These are phyloP conservation scores for Exophiala aquamarina DNA, from an alignment of 2,329 filamentous ascomycete genomes.

Conservation along the genomic window DNA sequence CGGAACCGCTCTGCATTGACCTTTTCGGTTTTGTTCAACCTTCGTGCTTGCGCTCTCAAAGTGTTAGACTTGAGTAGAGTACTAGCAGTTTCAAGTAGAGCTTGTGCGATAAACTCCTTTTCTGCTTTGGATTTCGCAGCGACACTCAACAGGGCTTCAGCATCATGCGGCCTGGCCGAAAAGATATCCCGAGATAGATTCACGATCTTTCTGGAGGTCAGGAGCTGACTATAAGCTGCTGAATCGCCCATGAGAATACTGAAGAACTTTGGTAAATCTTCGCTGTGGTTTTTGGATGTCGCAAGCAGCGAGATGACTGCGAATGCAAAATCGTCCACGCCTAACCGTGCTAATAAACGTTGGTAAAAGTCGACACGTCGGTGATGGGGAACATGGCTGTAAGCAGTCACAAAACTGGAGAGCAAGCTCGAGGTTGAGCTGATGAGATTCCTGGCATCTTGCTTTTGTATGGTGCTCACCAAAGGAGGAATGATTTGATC, in stretches of 20 bases:
- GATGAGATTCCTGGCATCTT: slow-evolving; percentile 65
- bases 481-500: slow-evolving; percentile 90
- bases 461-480: slow-evolving; percentile 76
- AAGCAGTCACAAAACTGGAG: slow-evolving; percentile 94
- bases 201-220: slow-evolving; percentile 73
- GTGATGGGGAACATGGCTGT: slow-evolving; percentile 91
- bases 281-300: slow-evolving; percentile 81
- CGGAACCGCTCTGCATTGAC: slow-evolving; percentile 12
- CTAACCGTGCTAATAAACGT: slow-evolving; percentile 80
- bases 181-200: slow-evolving; percentile 74
- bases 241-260: slow-evolving; percentile 73
- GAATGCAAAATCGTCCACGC: slow-evolving; percentile 82
- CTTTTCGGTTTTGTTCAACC: slow-evolving; percentile 11
- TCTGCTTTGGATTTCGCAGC: slow-evolving; percentile 39
- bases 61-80: slow-evolving; percentile 18
- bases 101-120: slow-evolving; percentile 36
- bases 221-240: slow-evolving; percentile 70
- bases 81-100: slow-evolving; percentile 37
- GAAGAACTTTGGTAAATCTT: slow-evolving; percentile 73
- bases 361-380: slow-evolving; percentile 79
- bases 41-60: slow-evolving; percentile 15
- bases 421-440: slow-evolving; percentile 84
- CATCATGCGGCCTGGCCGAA: slow-evolving; percentile 71
- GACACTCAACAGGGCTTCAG: slow-evolving; percentile 68
- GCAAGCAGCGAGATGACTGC: slow-evolving; percentile 79